A percentile compares a stretch with the other conserved stretches of the same genome.
Conservation (phyloP, 768 basidiomycete species). For the Phylloporus sp. region DNA sequence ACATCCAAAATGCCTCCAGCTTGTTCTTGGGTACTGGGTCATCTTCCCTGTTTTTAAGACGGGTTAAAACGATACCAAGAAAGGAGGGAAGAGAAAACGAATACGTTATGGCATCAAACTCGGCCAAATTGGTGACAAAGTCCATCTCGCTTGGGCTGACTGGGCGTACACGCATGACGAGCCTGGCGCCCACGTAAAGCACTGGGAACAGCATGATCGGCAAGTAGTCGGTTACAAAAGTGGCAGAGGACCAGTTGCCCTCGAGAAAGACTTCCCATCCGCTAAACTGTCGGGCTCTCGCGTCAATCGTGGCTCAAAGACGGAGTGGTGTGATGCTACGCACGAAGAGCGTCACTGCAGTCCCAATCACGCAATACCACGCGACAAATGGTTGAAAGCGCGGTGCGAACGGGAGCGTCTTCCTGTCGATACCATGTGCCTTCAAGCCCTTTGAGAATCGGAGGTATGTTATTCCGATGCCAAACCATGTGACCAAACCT, state of each 20-base stretch:
- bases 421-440: slow-evolving; percentile 46
- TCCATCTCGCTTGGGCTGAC: slow-evolving; percentile 24
- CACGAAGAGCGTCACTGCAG: slow-evolving; percentile 34
- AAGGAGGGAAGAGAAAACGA: neutral
- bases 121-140: slow-evolving; percentile 20
- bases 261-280: slow-evolving; percentile 40
- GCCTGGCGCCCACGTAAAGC: slow-evolving; percentile 36
- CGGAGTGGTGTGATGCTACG: slow-evolving; percentile 7
- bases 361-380: slow-evolving; percentile 33
- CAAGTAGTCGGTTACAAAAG: slow-evolving; percentile 43
- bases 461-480: slow-evolving; percentile 44
- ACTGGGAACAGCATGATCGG: slow-evolving; percentile 44
- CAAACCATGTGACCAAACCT: slow-evolving; percentile 43
- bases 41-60: slow-evolving; percentile 15
- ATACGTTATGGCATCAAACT: slow-evolving; percentile 31
- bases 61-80: neutral
- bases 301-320: neutral
- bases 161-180: slow-evolving; percentile 6
- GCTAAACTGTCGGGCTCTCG: slow-evolving; percentile 29
- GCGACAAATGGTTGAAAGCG: slow-evolving; percentile 40
- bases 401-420: slow-evolving; percentile 43
- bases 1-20: slow-evolving; percentile 26
- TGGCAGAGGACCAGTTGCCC: slow-evolving; percentile 34
- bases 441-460: slow-evolving; percentile 45
- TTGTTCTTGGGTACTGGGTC: slow-evolving; percentile 27